Base-by-base conservation (phyloP, 1,284 basidiomycete species). In the Sporisorium graminicola region DNA sequence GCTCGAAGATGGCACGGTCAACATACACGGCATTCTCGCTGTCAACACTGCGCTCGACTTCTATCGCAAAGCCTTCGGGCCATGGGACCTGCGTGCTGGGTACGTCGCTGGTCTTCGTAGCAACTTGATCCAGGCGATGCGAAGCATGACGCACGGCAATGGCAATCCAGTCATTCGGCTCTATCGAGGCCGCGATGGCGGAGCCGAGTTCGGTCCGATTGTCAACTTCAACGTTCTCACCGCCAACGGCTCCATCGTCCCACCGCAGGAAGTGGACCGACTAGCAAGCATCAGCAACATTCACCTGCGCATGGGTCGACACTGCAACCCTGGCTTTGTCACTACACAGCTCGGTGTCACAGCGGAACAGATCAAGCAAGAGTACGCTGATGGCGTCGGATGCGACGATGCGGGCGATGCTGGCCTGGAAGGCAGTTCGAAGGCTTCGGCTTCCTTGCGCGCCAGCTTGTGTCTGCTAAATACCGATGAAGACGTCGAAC, bases 321-420 rank as follows among this genome's bases (percentile, higher is more conserved):
- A 79, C 52, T 81, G 79, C 65, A 81, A 81, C 35, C 69, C 73
- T 14, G 79, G 79, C 12, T 79, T 77, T 14, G 70, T 78, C 26
- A 69, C 71, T 5, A 52, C 54, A 8, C 67, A 72, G n/a, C 69
- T 81, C 20, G 75, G 68, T 9, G 42, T 67, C 3, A 56, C 63
- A 0, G 52, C 55, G 3, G 67, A 62, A 1, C 66, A 55, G n/a
- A 54, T 81, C 26, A 61, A 67, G 52, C 59, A 64, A 26, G 65
- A 80, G 40, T 81, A 75, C 33, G 70, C 77, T 5, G 57, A 74
- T 3, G 79, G 79, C 4, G 65, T 75, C 2, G 77, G 79, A n/a
- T 81, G 79, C 44, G 78, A 74, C 42, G 67, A 70, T 37, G 60
- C 73, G 0, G 65, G 65, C 20, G 62, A 63, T 8, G 50, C 40